phyloP scores from a whole-genome alignment of 2,329 filamentous ascomycete species.

The Trichophyton mentagrophytes region DNA sequence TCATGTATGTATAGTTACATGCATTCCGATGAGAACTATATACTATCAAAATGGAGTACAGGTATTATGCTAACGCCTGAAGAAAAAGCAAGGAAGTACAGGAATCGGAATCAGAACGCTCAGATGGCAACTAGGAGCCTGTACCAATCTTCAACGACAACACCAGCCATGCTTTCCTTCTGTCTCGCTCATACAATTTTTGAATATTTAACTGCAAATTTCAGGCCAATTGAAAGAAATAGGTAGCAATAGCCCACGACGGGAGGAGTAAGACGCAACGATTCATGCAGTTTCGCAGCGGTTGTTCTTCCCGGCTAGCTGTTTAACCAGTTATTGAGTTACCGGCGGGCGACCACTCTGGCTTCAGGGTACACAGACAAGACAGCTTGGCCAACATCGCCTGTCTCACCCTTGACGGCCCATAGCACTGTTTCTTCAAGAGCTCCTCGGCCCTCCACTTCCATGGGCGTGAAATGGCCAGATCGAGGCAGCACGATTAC shows the following conservation, averaged over 20 bases:
- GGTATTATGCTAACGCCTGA: not conserved
- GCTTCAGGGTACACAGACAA: slow-evolving; percentile 24
- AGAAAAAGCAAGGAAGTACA: not conserved
- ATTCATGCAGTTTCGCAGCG: not conserved
- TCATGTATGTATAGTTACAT: not conserved
- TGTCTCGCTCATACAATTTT: not conserved
- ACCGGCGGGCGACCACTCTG: slow-evolving; percentile 23
- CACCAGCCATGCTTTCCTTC: not conserved
- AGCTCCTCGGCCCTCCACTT: slow-evolving; percentile 32
- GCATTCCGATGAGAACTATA: not conserved
- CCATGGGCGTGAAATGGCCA: slow-evolving; percentile 44
- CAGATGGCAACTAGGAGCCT: not conserved
- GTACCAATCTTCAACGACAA: too few relatives aligned
- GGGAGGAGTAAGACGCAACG: not conserved
- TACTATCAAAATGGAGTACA: not conserved
- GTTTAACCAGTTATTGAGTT: not conserved
- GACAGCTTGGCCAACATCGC: slow-evolving; percentile 22
- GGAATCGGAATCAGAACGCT: not conserved
- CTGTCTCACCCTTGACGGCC: slow-evolving; percentile 27
- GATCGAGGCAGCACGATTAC: slow-evolving; percentile 37
- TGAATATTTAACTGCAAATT: too few relatives aligned
- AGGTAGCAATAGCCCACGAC: not conserved
- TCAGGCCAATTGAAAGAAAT: not conserved
- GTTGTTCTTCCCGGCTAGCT: not conserved
- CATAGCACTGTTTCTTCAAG: slow-evolving; percentile 32